Evolutionary conservation across 768 basidiomycete species (phyloP).

Genomic region (Termitomyces bulborhizus): DNA sequence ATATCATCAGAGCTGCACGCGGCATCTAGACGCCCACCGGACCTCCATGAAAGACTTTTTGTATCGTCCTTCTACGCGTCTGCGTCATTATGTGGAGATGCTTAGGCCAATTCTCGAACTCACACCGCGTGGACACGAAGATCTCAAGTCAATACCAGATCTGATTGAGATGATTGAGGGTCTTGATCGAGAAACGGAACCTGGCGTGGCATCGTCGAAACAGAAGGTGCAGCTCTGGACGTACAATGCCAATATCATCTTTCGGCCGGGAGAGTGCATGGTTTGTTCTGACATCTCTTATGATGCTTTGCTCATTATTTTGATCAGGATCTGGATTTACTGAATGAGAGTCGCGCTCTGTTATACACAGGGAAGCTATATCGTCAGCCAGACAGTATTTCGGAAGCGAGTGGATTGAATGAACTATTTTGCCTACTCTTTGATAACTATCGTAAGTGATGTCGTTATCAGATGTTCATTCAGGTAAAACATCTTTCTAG

Average conservation of each 20-base stretch:
- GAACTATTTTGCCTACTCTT: constrained; percentile 88
- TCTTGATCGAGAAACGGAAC: constrained; percentile 81
- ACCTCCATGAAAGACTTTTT: constrained; percentile 91
- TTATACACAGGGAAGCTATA: constrained; percentile 79
- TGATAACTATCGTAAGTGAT: constrained; percentile 81
- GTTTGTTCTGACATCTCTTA: constrained; percentile 22
- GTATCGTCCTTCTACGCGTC: constrained; percentile 82
- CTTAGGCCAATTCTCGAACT: constrained; percentile 77
- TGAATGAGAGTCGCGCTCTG: constrained; percentile 78
- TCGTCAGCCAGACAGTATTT: constrained; percentile 75
- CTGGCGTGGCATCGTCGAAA: constrained; percentile 79
- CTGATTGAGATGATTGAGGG: constrained; percentile 87
- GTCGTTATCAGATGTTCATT: not conserved
- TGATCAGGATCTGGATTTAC: constrained; percentile 75
- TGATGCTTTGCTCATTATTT: not conserved
- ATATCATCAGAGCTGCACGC: constrained; percentile 30
- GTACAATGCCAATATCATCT: constrained; percentile 70
- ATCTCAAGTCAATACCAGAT: constrained; percentile 73
- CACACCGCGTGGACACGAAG: constrained; percentile 69
- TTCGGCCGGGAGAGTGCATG: constrained; percentile 71
- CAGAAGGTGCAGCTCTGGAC: constrained; percentile 88
- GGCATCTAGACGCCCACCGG: constrained; percentile 73
- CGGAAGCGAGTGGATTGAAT: constrained; percentile 75
- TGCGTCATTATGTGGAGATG: constrained; percentile 82
- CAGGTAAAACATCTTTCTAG: constrained; percentile 29